Evolutionary conservation across 106 monocot genomes (phyloP), one percentile per base, ranked within the genome.

Genomic region (Allium sativum): DNA sequence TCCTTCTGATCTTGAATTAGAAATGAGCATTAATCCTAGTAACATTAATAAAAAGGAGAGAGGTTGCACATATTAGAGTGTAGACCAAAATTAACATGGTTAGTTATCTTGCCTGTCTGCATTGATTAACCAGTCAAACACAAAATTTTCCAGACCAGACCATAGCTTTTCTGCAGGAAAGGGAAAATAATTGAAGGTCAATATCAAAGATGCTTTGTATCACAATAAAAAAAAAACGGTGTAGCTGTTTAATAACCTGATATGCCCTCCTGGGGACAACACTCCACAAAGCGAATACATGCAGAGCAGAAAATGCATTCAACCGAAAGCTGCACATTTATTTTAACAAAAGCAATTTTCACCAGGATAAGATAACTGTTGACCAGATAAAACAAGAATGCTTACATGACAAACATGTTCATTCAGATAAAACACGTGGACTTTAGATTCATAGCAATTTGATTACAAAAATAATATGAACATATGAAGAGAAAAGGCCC

Each of bases 261-360:
- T 70, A 92, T 85, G 74, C 92, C 98, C 69, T 98, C 98, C 71
- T 92, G 92, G 10, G 87, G 98, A 58, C 98, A 98, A 69, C 76
- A 92, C 69, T 98, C 98, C 7, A 85, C 98, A 77, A 98, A 92
- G 20, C 88, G 84, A 54, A 98, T 91, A 56, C 98, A 98, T 51
- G 98, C 98, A 60, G 92, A 98, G 76, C 98, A 92, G 72, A 98
- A 98, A 55, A 98, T 92, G 59, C 98, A 98, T 73, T 98, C 98
- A 61, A 98, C 98, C 74, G 82, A 84, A 77, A 98, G 92, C 98
- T 98, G 92, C 14, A 72, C 62, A 62, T 11, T 62, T 47, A 46
- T 21, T 43, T 21, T 46, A 62, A 62, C 47, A 46, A 62, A 17
- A 62, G 45, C 18, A 71, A 45, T 31, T 31, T 31, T 31, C 31